Evolutionary conservation across 1,284 basidiomycete genomes (phyloP).

Genomic region (Moesziomyces parantarcticus): DNA sequence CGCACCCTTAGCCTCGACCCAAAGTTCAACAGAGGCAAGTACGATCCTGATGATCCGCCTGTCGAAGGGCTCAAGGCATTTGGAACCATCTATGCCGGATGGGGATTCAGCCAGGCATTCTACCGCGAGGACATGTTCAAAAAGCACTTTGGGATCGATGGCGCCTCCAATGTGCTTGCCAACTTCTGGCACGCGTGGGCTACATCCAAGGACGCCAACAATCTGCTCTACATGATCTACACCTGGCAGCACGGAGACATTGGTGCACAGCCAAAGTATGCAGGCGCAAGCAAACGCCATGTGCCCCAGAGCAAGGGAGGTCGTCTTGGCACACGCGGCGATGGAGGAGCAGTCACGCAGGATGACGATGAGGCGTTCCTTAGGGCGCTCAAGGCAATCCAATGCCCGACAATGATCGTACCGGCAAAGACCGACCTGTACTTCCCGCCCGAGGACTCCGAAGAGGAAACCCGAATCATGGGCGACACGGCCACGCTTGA

Average conservation of each 20-base stretch:
- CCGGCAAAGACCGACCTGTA: slow-evolving; percentile 51
- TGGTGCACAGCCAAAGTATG: slow-evolving; percentile 40
- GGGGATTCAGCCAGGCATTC: slow-evolving; percentile 56
- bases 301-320: slow-evolving; percentile 13
- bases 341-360: slow-evolving; percentile 15
- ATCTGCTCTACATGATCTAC: slow-evolving; percentile 41
- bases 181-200: slow-evolving; percentile 45
- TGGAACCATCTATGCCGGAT: slow-evolving; percentile 52
- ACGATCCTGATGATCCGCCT: slow-evolving; percentile 26
- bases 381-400: slow-evolving; percentile 36
- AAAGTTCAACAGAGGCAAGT: slow-evolving; percentile 25
- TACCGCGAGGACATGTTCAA: slow-evolving; percentile 44
- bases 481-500: slow-evolving; percentile 34
- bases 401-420: slow-evolving; percentile 40
- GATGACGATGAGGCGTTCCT: slow-evolving; percentile 45
- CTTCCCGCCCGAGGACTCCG: slow-evolving; percentile 53
- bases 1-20: slow-evolving; percentile 28
- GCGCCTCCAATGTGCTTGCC: slow-evolving; percentile 12
- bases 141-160: slow-evolving; percentile 36
- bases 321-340: slow-evolving; percentile 15
- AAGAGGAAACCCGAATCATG: slow-evolving; percentile 36
- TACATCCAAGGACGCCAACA: slow-evolving; percentile 46
- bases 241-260: slow-evolving; percentile 52
- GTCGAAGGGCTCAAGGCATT: slow-evolving; percentile 46
- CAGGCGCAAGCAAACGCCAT: slow-evolving; percentile 30